These are phyloP conservation scores for Euphorbia celastroides DNA, from an alignment of 441 rosid genomes.

Conservation along the genomic window DNA sequence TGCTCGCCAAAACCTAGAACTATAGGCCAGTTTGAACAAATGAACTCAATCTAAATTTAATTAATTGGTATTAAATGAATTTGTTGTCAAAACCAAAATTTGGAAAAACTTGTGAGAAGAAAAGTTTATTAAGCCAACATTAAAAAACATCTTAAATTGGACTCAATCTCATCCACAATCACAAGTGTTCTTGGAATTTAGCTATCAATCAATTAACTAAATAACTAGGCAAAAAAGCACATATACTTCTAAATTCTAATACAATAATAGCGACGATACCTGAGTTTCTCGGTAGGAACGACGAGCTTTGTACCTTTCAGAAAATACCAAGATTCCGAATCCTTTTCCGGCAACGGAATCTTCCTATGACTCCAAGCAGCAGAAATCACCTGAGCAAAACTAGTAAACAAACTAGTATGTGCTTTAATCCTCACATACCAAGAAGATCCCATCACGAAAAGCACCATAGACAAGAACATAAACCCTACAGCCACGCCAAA, in stretches of 20 bases:
- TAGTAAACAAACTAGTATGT: conserved; percentile 23
- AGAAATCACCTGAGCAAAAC: conserved; percentile 25
- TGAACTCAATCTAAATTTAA: no score
- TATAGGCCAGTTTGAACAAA: no score
- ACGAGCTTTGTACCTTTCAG: conserved; percentile 29
- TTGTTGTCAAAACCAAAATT: no score
- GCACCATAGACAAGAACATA: conserved; percentile 21
- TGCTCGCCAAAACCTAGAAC: no score
- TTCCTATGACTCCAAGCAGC: conserved; percentile 29
- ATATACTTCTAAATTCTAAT: background rate
- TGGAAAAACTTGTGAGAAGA: no score
- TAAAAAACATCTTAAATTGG: no score
- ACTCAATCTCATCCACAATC: no score
- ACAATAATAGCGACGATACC: conserved; percentile 20
- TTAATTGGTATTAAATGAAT: no score
- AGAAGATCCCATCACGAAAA: conserved; percentile 27
- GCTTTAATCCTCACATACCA: conserved; percentile 27
- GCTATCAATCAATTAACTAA: no score
- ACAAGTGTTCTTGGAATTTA: no score
- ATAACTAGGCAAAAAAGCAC: background rate
- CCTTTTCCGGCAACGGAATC: conserved; percentile 14
- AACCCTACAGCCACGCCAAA: conserved; percentile 29
- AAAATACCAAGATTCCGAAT: conserved; percentile 22
- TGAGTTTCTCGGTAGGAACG: conserved; percentile 30
- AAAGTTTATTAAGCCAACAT: no score